Conservation (phyloP, 805 yeast genomes). For the Ogataea paradorogensis region DNA sequence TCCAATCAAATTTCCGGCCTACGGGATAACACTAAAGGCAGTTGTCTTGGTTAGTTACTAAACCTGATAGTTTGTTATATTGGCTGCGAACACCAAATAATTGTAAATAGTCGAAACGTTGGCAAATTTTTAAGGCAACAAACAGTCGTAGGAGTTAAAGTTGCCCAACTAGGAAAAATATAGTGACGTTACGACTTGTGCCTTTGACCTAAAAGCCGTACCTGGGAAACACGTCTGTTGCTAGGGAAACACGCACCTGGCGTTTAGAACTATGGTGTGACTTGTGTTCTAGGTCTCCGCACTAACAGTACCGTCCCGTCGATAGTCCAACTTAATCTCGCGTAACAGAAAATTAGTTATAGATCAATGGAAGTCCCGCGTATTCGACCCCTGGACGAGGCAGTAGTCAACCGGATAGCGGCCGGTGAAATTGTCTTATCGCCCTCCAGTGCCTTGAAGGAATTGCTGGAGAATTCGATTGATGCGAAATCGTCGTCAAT, state of each 20-base stretch:
- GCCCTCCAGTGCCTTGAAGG: slow-evolving; percentile 93
- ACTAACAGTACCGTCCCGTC: neutral
- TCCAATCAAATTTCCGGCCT: neutral
- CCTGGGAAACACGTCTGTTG: neutral
- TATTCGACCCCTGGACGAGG: slow-evolving; percentile 47
- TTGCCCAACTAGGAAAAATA: neutral
- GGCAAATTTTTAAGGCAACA: too few species aligned
- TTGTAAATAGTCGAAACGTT: neutral
- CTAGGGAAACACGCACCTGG: too few species aligned
- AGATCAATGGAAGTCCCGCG: slow-evolving; percentile 8
- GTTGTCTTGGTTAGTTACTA: neutral
- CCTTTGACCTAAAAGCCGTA: neutral
- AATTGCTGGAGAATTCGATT: slow-evolving; percentile 85
- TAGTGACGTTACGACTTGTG: neutral
- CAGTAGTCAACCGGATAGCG: slow-evolving; percentile 87
- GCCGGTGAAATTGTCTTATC: slow-evolving; percentile 96
- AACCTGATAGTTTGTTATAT: neutral
- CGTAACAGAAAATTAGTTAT: neutral
- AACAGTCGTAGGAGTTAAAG: too few species aligned
- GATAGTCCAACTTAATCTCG: slow-evolving; percentile 1
- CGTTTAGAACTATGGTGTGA: too few species aligned
- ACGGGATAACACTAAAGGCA: neutral
- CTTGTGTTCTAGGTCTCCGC: too few species aligned
- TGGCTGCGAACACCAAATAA: neutral
- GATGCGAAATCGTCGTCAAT: slow-evolving; percentile 78